A percentile compares a stretch with the other conserved stretches of the same genome.
phyloP scores from a whole-genome alignment of 768 basidiomycete species.

The Termitomyces sp. region DNA sequence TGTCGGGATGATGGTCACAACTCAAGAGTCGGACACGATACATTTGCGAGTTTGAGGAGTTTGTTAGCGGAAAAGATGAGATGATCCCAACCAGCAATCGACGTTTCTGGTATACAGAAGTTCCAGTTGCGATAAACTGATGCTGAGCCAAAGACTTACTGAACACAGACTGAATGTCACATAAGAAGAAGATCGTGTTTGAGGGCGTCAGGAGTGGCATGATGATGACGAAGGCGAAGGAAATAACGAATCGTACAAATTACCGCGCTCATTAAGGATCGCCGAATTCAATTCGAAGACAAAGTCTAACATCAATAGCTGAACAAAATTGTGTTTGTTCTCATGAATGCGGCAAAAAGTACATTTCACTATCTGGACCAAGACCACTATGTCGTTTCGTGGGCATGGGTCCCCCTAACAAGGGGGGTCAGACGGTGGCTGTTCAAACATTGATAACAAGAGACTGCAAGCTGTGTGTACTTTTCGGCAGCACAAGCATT shows the following conservation, averaged over 20 bases:
- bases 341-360: not conserved
- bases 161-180: slow-evolving; percentile 16
- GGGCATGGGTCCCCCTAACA: too few species aligned
- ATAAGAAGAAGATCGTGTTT: slow-evolving; percentile 15
- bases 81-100: slow-evolving; percentile 15
- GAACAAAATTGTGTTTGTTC: too few species aligned
- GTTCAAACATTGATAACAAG: slow-evolving; percentile 66
- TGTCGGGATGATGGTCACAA: not conserved
- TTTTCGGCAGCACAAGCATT: slow-evolving; percentile 53
- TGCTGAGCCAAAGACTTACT: slow-evolving; percentile 7
- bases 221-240: not conserved
- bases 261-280: too few species aligned
- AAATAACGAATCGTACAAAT: too few species aligned
- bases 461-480: too few species aligned
- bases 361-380: too few species aligned
- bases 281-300: too few species aligned
- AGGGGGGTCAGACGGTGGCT: slow-evolving; percentile 64
- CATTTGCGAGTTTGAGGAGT: slow-evolving; percentile 16
- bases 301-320: too few species aligned
- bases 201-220: slow-evolving; percentile 14
- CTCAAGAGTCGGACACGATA: not conserved
- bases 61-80: slow-evolving; percentile 16
- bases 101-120: slow-evolving; percentile 2
- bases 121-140: not conserved
- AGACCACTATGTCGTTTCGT: slow-evolving; percentile 18